phyloP scores from a whole-genome alignment of 345 rosid species.

The Anastatica hierochuntica region DNA sequence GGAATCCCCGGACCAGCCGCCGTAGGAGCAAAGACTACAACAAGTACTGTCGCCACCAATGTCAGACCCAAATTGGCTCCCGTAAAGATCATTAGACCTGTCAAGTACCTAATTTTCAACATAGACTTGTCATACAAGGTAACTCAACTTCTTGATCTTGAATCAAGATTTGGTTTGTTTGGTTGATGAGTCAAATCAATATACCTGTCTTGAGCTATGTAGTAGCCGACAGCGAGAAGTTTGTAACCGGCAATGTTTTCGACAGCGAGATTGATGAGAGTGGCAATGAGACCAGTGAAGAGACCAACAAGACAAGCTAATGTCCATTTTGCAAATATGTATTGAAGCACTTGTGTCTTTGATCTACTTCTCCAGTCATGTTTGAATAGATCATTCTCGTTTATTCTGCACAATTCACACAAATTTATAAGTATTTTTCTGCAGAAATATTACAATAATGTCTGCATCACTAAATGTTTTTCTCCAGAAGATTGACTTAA shows the following conservation, averaged over 20 bases:
- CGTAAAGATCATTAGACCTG: conserved; percentile 43
- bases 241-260: conserved; percentile 98
- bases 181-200: no score
- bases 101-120: conserved; percentile 40
- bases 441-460: neutral
- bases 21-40: conserved; percentile 79
- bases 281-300: conserved; percentile 71
- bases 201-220: conserved; percentile 55
- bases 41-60: conserved; percentile 52
- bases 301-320: conserved; percentile 81
- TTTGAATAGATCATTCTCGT: conserved; percentile 88
- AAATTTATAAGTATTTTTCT: neutral
- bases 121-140: conserved; percentile 7
- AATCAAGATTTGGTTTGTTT: neutral
- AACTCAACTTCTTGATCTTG: conserved; percentile 9
- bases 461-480: conserved; percentile 16
- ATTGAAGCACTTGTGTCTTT: conserved; percentile 66
- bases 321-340: conserved; percentile 70
- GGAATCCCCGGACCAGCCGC: conserved; percentile 98
- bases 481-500: no score
- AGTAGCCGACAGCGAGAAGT: conserved; percentile 61
- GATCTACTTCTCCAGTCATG: conserved; percentile 98
- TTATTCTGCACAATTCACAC: conserved; percentile 44
- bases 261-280: conserved; percentile 76
- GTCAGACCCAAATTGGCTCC: conserved; percentile 60